Evolutionary conservation across 2,329 filamentous ascomycete species (phyloP).

Genomic region (Seiridium cupressi): DNA sequence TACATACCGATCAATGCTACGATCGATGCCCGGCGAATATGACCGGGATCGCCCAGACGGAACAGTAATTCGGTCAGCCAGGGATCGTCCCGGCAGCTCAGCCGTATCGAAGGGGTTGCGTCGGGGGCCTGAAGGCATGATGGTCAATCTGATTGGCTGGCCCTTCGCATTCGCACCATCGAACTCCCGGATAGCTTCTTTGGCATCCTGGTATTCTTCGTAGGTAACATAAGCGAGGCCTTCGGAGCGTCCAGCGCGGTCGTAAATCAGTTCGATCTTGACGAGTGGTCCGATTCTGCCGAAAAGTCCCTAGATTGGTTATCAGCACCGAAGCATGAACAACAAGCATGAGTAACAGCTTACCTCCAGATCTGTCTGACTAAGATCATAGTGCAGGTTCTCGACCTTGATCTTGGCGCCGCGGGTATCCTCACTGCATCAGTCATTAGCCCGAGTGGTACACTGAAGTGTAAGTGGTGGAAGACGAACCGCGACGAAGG

Average conservation of each 20-base stretch:
- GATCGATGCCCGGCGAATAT: conserved; percentile 54
- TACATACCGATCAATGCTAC: conserved; percentile 77
- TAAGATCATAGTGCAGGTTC: conserved; percentile 90
- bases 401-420: conserved; percentile 78
- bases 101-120: conserved; percentile 59
- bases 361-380: conserved; percentile 79
- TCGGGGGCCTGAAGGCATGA: conserved; percentile 54
- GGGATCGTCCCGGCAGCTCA: conserved; percentile 52
- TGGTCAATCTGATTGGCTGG: conserved; percentile 74
- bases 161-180: conserved; percentile 89
- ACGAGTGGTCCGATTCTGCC: conserved; percentile 70
- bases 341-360: conserved; percentile 11
- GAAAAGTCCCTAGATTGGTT: conserved; percentile 68
- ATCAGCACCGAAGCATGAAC: conserved; percentile 21
- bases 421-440: conserved; percentile 41
- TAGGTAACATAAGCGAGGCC: conserved; percentile 85
- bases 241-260: conserved; percentile 84
- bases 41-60: conserved; percentile 62
- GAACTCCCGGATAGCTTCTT: conserved; percentile 73
- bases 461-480: not conserved
- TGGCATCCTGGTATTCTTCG: conserved; percentile 66
- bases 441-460: not conserved
- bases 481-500: conserved; percentile 12
- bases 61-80: conserved; percentile 60
- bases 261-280: conserved; percentile 73